Evolutionary conservation across 345 rosid genomes (phyloP), one percentile per base, ranked within the genome.

Genomic region (Rhodamnia rubescens): DNA sequence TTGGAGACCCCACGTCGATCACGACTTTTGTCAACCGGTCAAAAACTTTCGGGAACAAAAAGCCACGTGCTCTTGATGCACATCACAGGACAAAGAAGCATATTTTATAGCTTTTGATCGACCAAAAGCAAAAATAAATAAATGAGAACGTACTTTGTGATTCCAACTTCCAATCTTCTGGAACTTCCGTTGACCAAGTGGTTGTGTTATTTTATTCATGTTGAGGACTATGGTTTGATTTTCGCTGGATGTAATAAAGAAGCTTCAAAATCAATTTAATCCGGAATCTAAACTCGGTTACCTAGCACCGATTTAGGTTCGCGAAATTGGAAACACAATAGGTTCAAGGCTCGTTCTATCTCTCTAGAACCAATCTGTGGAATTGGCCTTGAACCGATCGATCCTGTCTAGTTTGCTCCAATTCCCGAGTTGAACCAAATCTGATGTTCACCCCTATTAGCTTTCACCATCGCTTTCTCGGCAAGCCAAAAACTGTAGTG

Each of bases 221-320:
- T 58, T 1, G 18, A n/a, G 4, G 44, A 4, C 13, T 0, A 58
- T 7, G 1, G 4, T n/a, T n/a, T 58, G 8, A 58, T 12, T n/a
- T n/a, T 59, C 13, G 20, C 13, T n/a, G 1, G 18, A 59, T 59
- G 32, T 59, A 59, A 2, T n/a, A n/a, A 27, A 13, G 36, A 59
- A 59, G 36, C 36, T 59, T 27, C 18, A 27, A 27, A n/a, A 59
- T 32, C 14, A 59, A 8, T 59, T 13, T n/a, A 59, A 59, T 12
- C 1, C 0, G 0, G 0, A 15, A 11, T n/a, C 29, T 0, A 12
- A 59, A n/a, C n/a, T 32, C 0, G 29, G 0, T 27, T n/a, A 8
- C 69, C 0, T n/a, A 0, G 29, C 69, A 59, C 0, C 15, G 1
- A 59, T 52, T 15, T 0, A 27, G 0, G 40, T 29, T 13, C 2